These are phyloP conservation scores for Ogataea minuta DNA, from an alignment of 805 yeast species.

Conservation along the genomic window DNA sequence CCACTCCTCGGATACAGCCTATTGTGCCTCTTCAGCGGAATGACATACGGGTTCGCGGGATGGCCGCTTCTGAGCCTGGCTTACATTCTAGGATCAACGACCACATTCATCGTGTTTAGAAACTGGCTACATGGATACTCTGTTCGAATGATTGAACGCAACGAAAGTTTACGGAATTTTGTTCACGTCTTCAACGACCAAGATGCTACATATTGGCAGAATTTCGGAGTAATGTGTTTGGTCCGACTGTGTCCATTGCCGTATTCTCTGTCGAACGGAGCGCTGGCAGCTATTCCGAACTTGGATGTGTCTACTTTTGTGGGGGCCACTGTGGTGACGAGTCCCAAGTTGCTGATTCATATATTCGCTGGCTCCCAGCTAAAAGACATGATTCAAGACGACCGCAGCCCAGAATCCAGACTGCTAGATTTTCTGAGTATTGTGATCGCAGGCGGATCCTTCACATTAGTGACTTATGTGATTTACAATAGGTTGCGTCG, in stretches of 20 bases:
- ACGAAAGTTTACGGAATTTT: constrained; percentile 69
- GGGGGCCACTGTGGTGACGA: constrained; percentile 67
- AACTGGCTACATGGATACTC: constrained; percentile 59
- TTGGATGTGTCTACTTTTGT: constrained; percentile 60
- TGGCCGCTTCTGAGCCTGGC: constrained; percentile 75
- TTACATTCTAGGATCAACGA: constrained; percentile 68
- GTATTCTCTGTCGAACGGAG: constrained; percentile 89
- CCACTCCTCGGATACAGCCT: constrained; percentile 84
- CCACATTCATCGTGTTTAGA: constrained; percentile 69
- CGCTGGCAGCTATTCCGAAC: constrained; percentile 83
- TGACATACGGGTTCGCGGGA: constrained; percentile 83
- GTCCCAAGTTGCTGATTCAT: constrained; percentile 80
- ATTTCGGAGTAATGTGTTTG: constrained; percentile 63
- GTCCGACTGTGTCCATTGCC: constrained; percentile 90
- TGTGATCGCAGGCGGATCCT: constrained; percentile 50
- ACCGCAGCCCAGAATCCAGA: constrained; percentile 43
- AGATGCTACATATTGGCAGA: constrained; percentile 42
- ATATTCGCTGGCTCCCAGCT: constrained; percentile 76
- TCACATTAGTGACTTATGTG: constrained; percentile 42
- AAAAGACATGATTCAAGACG: constrained; percentile 62
- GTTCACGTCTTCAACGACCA: constrained; percentile 66
- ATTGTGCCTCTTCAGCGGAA: constrained; percentile 65
- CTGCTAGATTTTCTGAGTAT: constrained; percentile 65
- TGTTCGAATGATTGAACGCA: constrained; percentile 52
- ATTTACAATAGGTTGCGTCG: constrained; percentile 4